These are phyloP conservation scores for Lasiodiplodia citricola DNA, from an alignment of 2,329 filamentous ascomycete species.

Conservation along the genomic window DNA sequence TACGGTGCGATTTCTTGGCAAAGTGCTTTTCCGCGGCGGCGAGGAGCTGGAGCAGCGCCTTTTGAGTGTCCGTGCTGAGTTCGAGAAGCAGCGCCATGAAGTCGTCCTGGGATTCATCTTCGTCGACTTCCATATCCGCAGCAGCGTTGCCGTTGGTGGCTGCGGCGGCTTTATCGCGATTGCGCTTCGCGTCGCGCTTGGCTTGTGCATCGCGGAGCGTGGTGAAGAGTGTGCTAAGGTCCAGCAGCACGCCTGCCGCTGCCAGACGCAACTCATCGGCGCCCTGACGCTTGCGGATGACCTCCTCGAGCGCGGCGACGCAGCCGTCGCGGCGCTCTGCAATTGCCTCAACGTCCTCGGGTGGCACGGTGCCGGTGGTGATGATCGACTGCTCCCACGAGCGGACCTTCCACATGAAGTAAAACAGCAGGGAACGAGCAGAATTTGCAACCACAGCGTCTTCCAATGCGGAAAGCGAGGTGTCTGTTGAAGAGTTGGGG, in stretches of 20 bases:
- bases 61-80: constrained; percentile 66
- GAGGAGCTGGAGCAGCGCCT: constrained; percentile 77
- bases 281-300: constrained; percentile 59
- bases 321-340: constrained; percentile 59
- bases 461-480: constrained; percentile 76
- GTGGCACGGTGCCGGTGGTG: constrained; percentile 53
- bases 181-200: constrained; percentile 35
- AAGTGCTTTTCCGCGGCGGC: constrained; percentile 74
- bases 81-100: constrained; percentile 71
- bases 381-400: constrained; percentile 49
- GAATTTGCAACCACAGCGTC: constrained; percentile 78
- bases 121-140: constrained; percentile 30
- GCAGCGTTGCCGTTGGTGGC: constrained; percentile 24
- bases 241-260: constrained; percentile 77
- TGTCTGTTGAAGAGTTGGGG: constrained; percentile 67
- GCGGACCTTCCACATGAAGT: constrained; percentile 92
- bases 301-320: constrained; percentile 53
- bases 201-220: constrained; percentile 60
- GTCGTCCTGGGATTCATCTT: constrained; percentile 56
- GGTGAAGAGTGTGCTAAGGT: constrained; percentile 80
- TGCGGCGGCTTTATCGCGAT: constrained; percentile 1
- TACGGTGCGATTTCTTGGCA: constrained; percentile 41
- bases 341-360: constrained; percentile 64
- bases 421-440: constrained; percentile 79
- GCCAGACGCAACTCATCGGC: constrained; percentile 80